phyloP scores from a whole-genome alignment of 768 basidiomycete species.

The Trametes cinnabarina region DNA sequence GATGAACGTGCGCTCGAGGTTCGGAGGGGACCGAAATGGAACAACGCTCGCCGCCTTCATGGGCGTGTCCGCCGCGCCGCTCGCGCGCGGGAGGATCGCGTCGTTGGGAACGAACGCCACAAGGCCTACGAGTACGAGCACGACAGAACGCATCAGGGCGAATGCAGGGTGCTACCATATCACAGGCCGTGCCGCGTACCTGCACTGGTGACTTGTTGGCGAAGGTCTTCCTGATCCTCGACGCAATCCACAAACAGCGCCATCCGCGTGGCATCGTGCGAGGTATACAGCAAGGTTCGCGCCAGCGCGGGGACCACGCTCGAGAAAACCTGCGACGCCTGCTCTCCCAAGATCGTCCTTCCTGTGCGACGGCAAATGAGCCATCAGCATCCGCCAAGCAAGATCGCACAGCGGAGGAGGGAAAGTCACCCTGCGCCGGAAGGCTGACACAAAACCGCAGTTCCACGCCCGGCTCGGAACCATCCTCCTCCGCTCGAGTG shows the following conservation, averaged over 20 bases:
- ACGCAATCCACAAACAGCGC: constrained; percentile 12
- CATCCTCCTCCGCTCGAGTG: not conserved
- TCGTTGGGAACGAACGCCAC: constrained; percentile 20
- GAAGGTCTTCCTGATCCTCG: constrained; percentile 16
- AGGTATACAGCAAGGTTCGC: not conserved
- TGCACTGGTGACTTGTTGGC: not conserved
- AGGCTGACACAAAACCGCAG: constrained; percentile 16
- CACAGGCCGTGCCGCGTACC: not conserved
- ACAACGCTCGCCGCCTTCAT: constrained; percentile 2
- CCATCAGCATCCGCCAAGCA: not conserved
- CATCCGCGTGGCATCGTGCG: not conserved
- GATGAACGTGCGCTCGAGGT: constrained; percentile 7
- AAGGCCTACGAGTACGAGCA: constrained; percentile 5
- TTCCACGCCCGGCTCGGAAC: constrained; percentile 8
- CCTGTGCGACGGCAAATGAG: no score
- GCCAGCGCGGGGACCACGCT: constrained; percentile 2
- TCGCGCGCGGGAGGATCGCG: constrained; percentile 19
- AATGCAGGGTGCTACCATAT: not conserved
- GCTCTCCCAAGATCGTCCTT: constrained; percentile 13
- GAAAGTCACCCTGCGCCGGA: constrained; percentile 4
- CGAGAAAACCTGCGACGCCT: constrained; percentile 4
- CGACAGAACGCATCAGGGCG: not conserved
- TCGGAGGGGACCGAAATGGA: constrained; percentile 9
- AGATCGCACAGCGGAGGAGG: no score
- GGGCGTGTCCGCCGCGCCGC: constrained; percentile 17